phyloP scores from a whole-genome alignment of 2,329 filamentous ascomycete species.

The Dothideomycetes sp. region DNA sequence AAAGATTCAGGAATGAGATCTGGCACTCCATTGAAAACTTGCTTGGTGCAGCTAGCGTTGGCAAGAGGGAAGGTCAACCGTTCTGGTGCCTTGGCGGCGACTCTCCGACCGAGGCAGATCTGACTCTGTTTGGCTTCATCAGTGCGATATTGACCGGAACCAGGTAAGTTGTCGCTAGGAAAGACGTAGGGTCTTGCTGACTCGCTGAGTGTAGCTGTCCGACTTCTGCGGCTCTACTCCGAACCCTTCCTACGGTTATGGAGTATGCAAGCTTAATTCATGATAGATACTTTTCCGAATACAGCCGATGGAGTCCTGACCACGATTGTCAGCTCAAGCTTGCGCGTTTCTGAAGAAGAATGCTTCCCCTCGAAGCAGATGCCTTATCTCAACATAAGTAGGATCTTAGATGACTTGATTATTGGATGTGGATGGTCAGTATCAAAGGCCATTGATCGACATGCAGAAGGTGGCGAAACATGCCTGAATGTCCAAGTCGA shows the following conservation, averaged over 20 bases:
- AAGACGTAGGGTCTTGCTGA: constrained; percentile 4
- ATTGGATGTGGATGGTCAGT: too few relatives aligned
- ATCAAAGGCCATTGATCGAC: too few relatives aligned
- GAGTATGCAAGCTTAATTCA: constrained; percentile 50
- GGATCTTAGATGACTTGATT: too few relatives aligned
- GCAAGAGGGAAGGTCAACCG: constrained; percentile 25
- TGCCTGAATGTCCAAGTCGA: too few relatives aligned
- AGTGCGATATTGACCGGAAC: constrained; percentile 39
- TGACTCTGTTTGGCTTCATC: constrained; percentile 47
- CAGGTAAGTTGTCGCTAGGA: constrained; percentile 34
- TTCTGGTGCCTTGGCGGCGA: constrained; percentile 49
- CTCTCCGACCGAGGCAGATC: constrained; percentile 46
- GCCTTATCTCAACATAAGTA: too few relatives aligned
- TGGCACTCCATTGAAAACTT: constrained; percentile 41
- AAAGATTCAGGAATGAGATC: constrained; percentile 34
- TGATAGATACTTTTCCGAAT: constrained; percentile 46
- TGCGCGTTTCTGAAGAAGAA: too few relatives aligned
- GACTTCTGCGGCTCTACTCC: constrained; percentile 33
- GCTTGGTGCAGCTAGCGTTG: constrained; percentile 27
- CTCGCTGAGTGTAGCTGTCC: constrained; percentile 29
- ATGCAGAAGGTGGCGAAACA: too few relatives aligned
- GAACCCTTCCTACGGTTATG: constrained; percentile 35
- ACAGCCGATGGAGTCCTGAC: constrained; percentile 16
- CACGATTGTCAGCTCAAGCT: too few relatives aligned
- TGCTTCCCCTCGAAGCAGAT: too few relatives aligned